Evolutionary conservation across 192 early-diverging fungal species (phyloP), one percentile per base, ranked within the genome.

Genomic region (Linnemannia zychae): DNA sequence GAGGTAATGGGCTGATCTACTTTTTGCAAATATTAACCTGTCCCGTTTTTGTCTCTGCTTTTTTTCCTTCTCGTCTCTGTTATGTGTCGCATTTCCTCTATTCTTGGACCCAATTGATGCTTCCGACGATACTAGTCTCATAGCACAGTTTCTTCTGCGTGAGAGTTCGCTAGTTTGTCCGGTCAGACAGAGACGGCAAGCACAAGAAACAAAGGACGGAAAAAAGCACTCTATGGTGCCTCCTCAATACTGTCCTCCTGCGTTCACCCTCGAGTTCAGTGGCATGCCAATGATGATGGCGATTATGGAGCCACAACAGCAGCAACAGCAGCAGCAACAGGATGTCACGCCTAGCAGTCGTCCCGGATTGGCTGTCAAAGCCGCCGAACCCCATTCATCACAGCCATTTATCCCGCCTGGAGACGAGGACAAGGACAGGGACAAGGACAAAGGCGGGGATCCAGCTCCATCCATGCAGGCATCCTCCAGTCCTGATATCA

Each of bases 191-290:
- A 49, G 46, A 38, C n/a, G 63, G 33, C 24, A 72, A 33, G 47
- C 46, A 52, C 13, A 52, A 53, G 20, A 73, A 53, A 50, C 33
- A 36, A 18, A 40, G 38, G 31, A 47, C 20, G 9, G 44, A 47
- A 71, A 63, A 63, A 60, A 63, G 57, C 57, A 63, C 28, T 63
- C 28, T 63, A 83, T 84, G 82, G 77, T 78, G 38, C 82, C 82
- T 46, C 82, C 82, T 20, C 82, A 84, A 57, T 77, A 84, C 77
- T 83, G 40, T 73, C 74, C 80, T 38, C 70, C 81, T 49, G n/a
- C 75, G 57, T 83, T 83, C 34, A 71, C 76, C 17, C 72, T 67
- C 74, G 82, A 84, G 73, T 84, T 75, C 47, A 67, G 74, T 73
- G 67, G 52, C 33, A 75, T 74, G 71, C 74, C 80, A 53, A 75